A percentile compares a stretch with the other conserved stretches of the same genome.
These are phyloP conservation scores for Ehretia macrophylla DNA, from an alignment of 257 asterid genomes.

Conservation along the genomic window DNA sequence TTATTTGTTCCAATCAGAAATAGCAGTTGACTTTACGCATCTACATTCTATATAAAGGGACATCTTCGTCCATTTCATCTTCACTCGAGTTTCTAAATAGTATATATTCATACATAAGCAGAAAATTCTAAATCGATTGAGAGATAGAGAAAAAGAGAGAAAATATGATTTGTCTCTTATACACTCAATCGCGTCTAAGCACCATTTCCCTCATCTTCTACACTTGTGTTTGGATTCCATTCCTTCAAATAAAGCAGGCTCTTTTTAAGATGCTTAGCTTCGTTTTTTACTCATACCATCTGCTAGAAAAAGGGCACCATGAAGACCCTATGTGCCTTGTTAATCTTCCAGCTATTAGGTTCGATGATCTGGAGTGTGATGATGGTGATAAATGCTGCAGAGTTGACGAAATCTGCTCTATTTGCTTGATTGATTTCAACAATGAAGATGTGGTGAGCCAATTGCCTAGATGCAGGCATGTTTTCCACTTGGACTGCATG, in stretches of 20 bases:
- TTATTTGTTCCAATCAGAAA: background rate
- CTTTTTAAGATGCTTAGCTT: background rate
- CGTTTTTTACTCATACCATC: background rate
- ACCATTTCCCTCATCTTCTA: slow-evolving; percentile 14
- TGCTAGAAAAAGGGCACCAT: background rate
- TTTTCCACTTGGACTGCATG: slow-evolving; percentile 59
- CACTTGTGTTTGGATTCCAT: slow-evolving; percentile 25
- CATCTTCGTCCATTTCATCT: background rate
- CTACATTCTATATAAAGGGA: slow-evolving; percentile 8
- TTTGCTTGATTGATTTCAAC: slow-evolving; percentile 53
- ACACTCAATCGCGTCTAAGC: slow-evolving; percentile 14
- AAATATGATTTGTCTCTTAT: slow-evolving; percentile 26
- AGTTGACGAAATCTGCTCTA: slow-evolving; percentile 37
- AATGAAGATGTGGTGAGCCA: slow-evolving; percentile 43
- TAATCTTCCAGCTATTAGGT: slow-evolving; percentile 6
- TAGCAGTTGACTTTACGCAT: slow-evolving; percentile 3
- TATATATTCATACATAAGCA: background rate
- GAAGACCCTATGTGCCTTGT: background rate
- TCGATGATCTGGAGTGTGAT: slow-evolving; percentile 4
- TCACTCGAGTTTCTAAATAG: background rate
- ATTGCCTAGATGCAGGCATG: slow-evolving; percentile 46
- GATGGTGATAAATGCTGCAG: background rate
- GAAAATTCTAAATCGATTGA: background rate
- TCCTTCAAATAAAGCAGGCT: slow-evolving; percentile 9
- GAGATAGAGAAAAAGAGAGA: no score